A percentile compares a stretch with the other conserved stretches of the same genome.
phyloP scores from a whole-genome alignment of 2,329 filamentous ascomycete genomes.

The Neonectria ditissima region DNA sequence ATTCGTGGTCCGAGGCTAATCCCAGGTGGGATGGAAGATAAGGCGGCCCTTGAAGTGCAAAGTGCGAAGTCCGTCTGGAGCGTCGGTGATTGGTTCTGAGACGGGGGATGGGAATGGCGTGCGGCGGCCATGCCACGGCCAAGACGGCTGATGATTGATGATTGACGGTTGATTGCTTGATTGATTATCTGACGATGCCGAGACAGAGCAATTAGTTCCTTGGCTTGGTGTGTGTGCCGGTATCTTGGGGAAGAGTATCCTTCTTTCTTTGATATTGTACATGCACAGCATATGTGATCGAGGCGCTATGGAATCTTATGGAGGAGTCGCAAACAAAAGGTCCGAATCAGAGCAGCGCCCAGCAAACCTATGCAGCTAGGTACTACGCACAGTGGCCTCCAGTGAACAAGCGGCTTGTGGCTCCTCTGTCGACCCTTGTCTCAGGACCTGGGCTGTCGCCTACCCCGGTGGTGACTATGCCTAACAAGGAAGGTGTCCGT shows the following conservation, averaged over 20 bases:
- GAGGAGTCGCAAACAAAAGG: conserved; percentile 39
- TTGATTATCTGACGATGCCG: not conserved
- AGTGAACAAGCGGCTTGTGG: not conserved
- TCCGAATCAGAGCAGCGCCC: conserved; percentile 32
- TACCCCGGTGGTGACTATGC: conserved; percentile 21
- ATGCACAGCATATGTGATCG: conserved; percentile 1
- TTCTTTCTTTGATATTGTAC: not conserved
- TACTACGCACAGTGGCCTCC: not conserved
- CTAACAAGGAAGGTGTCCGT: conserved; percentile 28
- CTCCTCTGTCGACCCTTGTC: conserved; percentile 2
- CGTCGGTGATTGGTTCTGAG: conserved; percentile 32
- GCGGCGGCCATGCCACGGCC: conserved; percentile 14
- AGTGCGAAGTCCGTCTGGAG: conserved; percentile 32
- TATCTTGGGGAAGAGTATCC: not conserved
- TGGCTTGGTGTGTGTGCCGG: not conserved
- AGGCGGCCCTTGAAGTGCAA: conserved; percentile 30
- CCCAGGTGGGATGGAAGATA: conserved; percentile 44
- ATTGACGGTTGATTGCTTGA: no score
- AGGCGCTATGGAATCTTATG: conserved; percentile 8
- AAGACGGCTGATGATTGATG: conserved; percentile 6
- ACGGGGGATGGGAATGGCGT: conserved; percentile 32
- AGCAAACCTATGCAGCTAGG: no score
- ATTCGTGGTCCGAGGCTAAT: conserved; percentile 38
- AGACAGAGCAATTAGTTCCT: not conserved
- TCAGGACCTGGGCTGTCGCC: conserved; percentile 7